Evolutionary conservation across 139 green algal genomes (phyloP).

Genomic region (Picochlorum sp.): DNA sequence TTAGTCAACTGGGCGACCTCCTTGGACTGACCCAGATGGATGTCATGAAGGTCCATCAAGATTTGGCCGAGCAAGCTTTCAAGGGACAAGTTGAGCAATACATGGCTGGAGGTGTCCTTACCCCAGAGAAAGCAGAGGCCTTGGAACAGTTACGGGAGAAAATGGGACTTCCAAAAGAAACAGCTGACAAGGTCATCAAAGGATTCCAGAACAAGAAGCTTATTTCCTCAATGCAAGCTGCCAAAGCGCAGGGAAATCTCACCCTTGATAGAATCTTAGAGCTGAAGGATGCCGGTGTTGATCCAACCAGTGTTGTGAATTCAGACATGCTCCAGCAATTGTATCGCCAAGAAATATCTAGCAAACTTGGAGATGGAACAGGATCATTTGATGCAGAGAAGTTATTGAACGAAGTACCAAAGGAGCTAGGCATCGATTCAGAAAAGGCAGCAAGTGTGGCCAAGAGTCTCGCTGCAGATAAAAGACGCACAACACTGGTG

Average conservation of each 20-base stretch:
- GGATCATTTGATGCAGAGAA: slow-evolving; percentile 61
- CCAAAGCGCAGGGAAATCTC: slow-evolving; percentile 50
- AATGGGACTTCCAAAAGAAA: slow-evolving; percentile 75
- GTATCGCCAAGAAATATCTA: slow-evolving; percentile 61
- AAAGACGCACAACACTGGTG: slow-evolving; percentile 73
- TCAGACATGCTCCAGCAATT: slow-evolving; percentile 65
- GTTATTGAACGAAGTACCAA: slow-evolving; percentile 61
- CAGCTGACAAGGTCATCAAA: slow-evolving; percentile 75
- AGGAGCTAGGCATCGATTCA: slow-evolving; percentile 47
- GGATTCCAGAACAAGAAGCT: slow-evolving; percentile 54
- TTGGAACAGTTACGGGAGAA: slow-evolving; percentile 73
- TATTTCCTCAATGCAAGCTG: slow-evolving; percentile 30
- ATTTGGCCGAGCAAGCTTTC: slow-evolving; percentile 88
- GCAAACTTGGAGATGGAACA: slow-evolving; percentile 39
- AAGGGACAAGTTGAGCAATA: slow-evolving; percentile 57
- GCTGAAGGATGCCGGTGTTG: slow-evolving; percentile 61
- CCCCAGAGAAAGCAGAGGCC: slow-evolving; percentile 54
- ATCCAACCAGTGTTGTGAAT: slow-evolving; percentile 53
- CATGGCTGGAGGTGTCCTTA: slow-evolving; percentile 61
- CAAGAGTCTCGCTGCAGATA: slow-evolving; percentile 48
- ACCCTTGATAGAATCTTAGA: slow-evolving; percentile 57
- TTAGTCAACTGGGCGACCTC: slow-evolving; percentile 76
- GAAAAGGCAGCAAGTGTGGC: slow-evolving; percentile 41
- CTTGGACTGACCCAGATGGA: slow-evolving; percentile 65
- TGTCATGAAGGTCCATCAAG: slow-evolving; percentile 57